Percentiles rank a stretch among this genome's conserved stretches.
Evolutionary conservation across 1,284 basidiomycete species (phyloP).

Genomic region (Mycena citricolor): DNA sequence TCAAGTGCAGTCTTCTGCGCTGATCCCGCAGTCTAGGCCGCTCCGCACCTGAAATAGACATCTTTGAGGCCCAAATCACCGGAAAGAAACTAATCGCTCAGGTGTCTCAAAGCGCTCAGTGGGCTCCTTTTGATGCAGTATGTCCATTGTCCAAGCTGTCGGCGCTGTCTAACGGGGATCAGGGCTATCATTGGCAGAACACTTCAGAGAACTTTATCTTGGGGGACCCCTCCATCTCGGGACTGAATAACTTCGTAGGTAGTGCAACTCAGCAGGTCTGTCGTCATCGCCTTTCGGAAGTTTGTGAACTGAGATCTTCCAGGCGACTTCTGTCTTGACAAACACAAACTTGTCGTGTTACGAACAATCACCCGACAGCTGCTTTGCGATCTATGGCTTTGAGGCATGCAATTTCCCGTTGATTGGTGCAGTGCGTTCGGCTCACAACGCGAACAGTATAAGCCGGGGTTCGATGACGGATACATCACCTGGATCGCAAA

Average conservation of each 20-base stretch:
- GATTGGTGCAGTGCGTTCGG: too few species aligned
- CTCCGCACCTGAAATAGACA: constrained; percentile 50
- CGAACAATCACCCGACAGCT: constrained; percentile 40
- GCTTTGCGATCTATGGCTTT: constrained; percentile 60
- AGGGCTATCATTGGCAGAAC: constrained; percentile 44
- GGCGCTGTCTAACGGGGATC: neutral
- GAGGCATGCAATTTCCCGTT: constrained; percentile 37
- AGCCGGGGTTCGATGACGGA: constrained; percentile 34
- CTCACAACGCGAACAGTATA: constrained; percentile 20
- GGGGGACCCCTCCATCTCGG: constrained; percentile 40
- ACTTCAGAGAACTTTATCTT: constrained; percentile 44
- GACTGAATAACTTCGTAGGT: constrained; percentile 53
- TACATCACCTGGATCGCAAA: constrained; percentile 64
- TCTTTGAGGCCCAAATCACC: constrained; percentile 29
- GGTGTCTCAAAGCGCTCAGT: constrained; percentile 53
- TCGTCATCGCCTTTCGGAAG: constrained; percentile 1
- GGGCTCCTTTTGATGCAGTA: constrained; percentile 35
- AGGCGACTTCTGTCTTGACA: constrained; percentile 42
- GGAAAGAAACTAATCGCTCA: constrained; percentile 13
- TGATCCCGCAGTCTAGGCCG: constrained; percentile 58
- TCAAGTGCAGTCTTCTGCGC: too few species aligned
- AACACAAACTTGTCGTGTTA: constrained; percentile 43
- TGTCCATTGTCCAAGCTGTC: constrained; percentile 47
- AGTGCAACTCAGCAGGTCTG: constrained; percentile 43
- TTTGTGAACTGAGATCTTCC: neutral